These are phyloP conservation scores for Aspergillus sp. DNA, from an alignment of 2,329 filamentous ascomycete genomes.

Conservation along the genomic window DNA sequence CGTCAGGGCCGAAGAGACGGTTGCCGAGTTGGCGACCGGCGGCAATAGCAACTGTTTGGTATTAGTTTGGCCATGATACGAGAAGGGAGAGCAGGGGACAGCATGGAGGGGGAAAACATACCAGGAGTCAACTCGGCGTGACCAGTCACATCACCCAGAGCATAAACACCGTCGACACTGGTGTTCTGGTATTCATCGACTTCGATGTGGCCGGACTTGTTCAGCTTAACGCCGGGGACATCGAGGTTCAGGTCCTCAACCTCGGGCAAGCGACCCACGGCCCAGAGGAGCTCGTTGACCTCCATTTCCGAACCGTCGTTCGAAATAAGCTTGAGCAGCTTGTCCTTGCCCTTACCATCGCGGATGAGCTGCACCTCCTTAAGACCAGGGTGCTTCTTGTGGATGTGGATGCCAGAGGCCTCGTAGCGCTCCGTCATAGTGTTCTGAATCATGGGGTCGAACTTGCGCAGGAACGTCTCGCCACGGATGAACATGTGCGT, in stretches of 20 bases:
- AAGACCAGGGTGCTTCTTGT: slow-evolving; percentile 50
- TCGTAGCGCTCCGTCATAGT: slow-evolving; percentile 56
- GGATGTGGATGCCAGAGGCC: slow-evolving; percentile 50
- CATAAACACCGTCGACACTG: slow-evolving; percentile 50
- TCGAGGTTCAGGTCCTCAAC: slow-evolving; percentile 46
- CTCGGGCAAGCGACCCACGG: slow-evolving; percentile 51
- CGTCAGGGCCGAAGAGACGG: slow-evolving; percentile 51
- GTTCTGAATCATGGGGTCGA: slow-evolving; percentile 55
- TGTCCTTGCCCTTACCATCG: slow-evolving; percentile 49
- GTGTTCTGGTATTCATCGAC: slow-evolving; percentile 57
- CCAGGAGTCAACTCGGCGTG: slow-evolving; percentile 54
- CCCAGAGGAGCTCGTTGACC: slow-evolving; percentile 55
- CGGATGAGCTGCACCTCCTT: slow-evolving; percentile 50
- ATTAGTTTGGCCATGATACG: slow-evolving; percentile 1
- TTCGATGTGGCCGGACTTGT: slow-evolving; percentile 42
- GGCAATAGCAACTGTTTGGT: slow-evolving; percentile 50
- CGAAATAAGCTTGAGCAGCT: slow-evolving; percentile 47
- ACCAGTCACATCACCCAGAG: slow-evolving; percentile 54
- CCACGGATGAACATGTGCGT: slow-evolving; percentile 55
- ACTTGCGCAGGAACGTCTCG: slow-evolving; percentile 51
- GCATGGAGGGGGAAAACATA: slow-evolving; percentile 24
- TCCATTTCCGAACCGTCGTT: slow-evolving; percentile 47
- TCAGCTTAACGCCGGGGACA: slow-evolving; percentile 45
- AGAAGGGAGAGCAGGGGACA: background rate
- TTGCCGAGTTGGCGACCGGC: slow-evolving; percentile 53